Conservation (phyloP, 257 asterid genomes). For the Ehretia macrophylla region DNA sequence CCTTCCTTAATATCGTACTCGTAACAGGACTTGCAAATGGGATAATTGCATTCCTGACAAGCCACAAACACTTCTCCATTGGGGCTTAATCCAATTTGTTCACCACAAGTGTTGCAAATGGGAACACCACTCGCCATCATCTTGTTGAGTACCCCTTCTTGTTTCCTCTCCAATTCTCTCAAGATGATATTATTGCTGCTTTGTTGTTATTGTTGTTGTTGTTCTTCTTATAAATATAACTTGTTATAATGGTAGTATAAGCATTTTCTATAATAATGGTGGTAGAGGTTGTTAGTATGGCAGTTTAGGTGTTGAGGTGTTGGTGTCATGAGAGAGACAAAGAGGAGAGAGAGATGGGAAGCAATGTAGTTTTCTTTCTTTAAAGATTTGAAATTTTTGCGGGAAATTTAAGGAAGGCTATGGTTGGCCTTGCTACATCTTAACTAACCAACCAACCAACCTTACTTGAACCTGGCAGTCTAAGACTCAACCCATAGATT, state of each 20-base stretch:
- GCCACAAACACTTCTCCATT: conserved; percentile 69
- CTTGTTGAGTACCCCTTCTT: conserved; percentile 16
- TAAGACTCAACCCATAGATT: neutral
- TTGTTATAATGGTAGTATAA: conserved; percentile 21
- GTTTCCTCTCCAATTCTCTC: neutral
- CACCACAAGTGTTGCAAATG: conserved; percentile 74
- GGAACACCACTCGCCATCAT: conserved; percentile 90
- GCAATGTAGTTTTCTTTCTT: conserved; percentile 43
- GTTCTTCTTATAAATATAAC: conserved; percentile 7
- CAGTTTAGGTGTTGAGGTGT: conserved; percentile 44
- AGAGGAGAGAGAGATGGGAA: conserved; percentile 35
- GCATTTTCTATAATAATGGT: neutral
- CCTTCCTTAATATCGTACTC: conserved; percentile 76
- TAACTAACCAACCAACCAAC: conserved; percentile 41
- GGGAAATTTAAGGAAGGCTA: conserved; percentile 74
- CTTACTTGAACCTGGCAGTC: conserved; percentile 10
- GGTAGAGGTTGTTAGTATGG: conserved; percentile 19
- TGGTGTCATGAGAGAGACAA: conserved; percentile 27
- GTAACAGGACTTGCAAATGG: conserved; percentile 66
- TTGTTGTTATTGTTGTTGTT: conserved; percentile 1
- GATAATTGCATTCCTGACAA: conserved; percentile 70
- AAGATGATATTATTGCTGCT: neutral
- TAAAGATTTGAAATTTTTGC: conserved; percentile 48
- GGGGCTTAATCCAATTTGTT: conserved; percentile 46
- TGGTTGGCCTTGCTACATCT: conserved; percentile 55